phyloP scores from a whole-genome alignment of 2,329 filamentous ascomycete genomes.

The Lasiodiplodia sp. region DNA sequence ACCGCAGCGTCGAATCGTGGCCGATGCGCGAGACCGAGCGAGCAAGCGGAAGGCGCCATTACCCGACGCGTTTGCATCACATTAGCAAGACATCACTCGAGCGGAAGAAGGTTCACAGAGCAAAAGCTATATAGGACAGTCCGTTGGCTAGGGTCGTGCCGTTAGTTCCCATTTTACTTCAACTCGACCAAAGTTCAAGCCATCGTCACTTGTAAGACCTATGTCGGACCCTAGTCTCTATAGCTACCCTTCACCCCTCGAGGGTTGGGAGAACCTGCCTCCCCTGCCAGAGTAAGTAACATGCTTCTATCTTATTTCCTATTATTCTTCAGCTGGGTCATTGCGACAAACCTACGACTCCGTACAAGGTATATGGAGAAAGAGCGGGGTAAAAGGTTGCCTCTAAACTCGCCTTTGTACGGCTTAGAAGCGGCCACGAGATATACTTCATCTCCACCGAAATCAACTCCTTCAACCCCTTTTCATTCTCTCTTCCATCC shows the following conservation, averaged over 20 bases:
- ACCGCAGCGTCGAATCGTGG: background rate
- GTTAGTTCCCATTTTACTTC: background rate
- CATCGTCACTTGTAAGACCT: too few relatives aligned
- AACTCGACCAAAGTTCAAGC: background rate
- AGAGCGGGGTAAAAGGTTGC: background rate
- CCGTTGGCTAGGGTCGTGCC: background rate
- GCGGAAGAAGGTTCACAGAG: background rate
- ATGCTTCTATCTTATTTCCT: background rate
- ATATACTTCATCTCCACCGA: background rate
- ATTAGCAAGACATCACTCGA: background rate
- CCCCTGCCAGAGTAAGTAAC: constrained; percentile 57
- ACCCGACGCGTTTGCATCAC: constrained; percentile 6
- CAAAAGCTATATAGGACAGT: background rate
- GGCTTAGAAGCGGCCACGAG: background rate
- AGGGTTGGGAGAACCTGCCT: constrained; percentile 64
- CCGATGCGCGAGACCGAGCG: background rate
- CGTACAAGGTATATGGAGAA: background rate
- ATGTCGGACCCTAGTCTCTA: constrained; percentile 55
- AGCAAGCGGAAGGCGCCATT: constrained; percentile 12
- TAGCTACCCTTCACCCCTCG: constrained; percentile 63
- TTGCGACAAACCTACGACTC: background rate
- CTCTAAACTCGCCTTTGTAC: background rate
- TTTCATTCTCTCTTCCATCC: background rate
- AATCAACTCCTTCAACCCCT: background rate
- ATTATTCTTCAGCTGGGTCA: background rate